Evolutionary conservation across 192 early-diverging fungal species (phyloP).

Genomic region (Lobosporangium transversale): DNA sequence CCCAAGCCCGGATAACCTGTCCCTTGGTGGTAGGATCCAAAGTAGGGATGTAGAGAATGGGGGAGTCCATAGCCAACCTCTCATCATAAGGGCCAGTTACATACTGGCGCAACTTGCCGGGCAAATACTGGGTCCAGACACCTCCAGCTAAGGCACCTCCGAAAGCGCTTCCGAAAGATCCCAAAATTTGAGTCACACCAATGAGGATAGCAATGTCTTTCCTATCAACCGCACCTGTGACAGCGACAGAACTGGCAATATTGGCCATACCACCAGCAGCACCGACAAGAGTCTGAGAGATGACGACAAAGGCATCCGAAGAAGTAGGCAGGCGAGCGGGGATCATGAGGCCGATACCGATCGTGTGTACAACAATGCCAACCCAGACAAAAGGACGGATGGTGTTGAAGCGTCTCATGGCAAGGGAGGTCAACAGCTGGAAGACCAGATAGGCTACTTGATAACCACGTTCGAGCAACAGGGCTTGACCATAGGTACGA

Average conservation of each 20-base stretch:
- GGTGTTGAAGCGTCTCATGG: conserved; percentile 40
- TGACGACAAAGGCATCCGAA: conserved; percentile 32
- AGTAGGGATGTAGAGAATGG: not conserved
- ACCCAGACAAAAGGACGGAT: conserved; percentile 40
- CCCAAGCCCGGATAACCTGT: conserved; percentile 32
- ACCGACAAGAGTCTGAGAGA: conserved; percentile 49
- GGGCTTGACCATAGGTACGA: conserved; percentile 1
- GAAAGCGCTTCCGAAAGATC: conserved; percentile 38
- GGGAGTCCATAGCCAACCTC: conserved; percentile 15
- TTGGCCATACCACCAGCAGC: conserved; percentile 50
- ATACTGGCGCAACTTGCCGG: conserved; percentile 10
- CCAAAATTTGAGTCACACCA: conserved; percentile 42
- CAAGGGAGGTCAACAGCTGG: conserved; percentile 18
- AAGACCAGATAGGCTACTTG: conserved; percentile 38
- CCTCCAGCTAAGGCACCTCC: conserved; percentile 44
- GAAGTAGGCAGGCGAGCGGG: conserved; percentile 29
- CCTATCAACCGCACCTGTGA: conserved; percentile 31
- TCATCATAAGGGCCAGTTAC: conserved; percentile 49
- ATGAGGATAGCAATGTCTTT: conserved; percentile 36
- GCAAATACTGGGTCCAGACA: conserved; percentile 49
- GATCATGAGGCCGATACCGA: conserved; percentile 49
- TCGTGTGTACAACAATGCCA: conserved; percentile 44
- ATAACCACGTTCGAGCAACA: conserved; percentile 40
- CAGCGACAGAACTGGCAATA: conserved; percentile 34
- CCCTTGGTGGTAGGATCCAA: conserved; percentile 21